These are phyloP conservation scores for Termitomyces sp. DNA, from an alignment of 768 basidiomycete species.

Conservation along the genomic window DNA sequence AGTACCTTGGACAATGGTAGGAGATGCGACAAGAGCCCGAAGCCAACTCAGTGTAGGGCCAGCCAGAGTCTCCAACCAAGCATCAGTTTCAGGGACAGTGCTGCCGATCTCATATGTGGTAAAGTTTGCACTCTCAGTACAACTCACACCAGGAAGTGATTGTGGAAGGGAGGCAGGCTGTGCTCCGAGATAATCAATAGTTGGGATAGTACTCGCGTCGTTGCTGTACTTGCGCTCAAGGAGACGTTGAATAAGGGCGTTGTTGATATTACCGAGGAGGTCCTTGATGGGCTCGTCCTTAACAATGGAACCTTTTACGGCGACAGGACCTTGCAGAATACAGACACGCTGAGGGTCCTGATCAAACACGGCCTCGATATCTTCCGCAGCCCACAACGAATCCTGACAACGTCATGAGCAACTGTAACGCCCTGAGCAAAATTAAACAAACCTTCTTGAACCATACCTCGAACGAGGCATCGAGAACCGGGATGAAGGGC, in stretches of 20 bases:
- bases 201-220: conserved; percentile 73
- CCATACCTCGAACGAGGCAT: conserved; percentile 95
- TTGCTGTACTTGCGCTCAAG: conserved; percentile 76
- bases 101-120: conserved; percentile 52
- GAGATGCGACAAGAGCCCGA: conserved; percentile 76
- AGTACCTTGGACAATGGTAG: conserved; percentile 83
- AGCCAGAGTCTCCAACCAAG: conserved; percentile 84
- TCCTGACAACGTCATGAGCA: conserved; percentile 48
- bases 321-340: conserved; percentile 96
- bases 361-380: conserved; percentile 98
- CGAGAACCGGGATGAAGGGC: conserved; percentile 96
- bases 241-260: conserved; percentile 72
- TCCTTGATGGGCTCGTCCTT: conserved; percentile 96
- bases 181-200: conserved; percentile 76
- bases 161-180: conserved; percentile 34
- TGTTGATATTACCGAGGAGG: conserved; percentile 85
- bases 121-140: conserved; percentile 39
- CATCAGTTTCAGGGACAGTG: conserved; percentile 53
- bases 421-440: conserved; percentile 1
- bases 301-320: conserved; percentile 79
- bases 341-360: conserved; percentile 98
- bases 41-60: conserved; percentile 86
- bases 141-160: conserved; percentile 39
- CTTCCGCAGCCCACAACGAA: conserved; percentile 96
- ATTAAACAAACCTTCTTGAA: conserved; percentile 86